Base-by-base conservation (phyloP, 495 filamentous ascomycete species). In the Astrothelium subdiscretum region DNA sequence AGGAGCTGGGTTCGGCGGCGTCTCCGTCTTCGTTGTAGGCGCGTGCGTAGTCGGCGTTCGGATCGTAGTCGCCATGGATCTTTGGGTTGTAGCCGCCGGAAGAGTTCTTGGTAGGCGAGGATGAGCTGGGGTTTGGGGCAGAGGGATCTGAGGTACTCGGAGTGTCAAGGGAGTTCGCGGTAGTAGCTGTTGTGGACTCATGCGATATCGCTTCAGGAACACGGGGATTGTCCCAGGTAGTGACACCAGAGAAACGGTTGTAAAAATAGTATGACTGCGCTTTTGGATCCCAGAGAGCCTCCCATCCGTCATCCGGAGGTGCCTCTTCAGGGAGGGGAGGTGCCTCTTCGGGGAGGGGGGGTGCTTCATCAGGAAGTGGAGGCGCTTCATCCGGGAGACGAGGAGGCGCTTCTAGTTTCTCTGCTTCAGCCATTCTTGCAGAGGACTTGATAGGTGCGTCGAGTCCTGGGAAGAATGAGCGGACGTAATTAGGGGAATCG, bases 1-100 rank as follows among this genome's bases (percentile, higher is more conserved):
- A 69, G 54, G 62, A 67, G 48, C 66, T 59, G 31, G 51, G 13
- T 58, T 62, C 69, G 20, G 80, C 73, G 44, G 80, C 73, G 44
- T 80, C 70, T 57, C 77, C 71, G 69, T 59, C 70, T 32, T 63
- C 52, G 22, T 62, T 57, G 62, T 69, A 65, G 58, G 59, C 66
- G 35, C 88, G 83, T 15, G 94, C 94, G 72, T 98, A 98, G 72
- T 89, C 85, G 4, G 94, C 94, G 35, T 83, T 92, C 20, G 91
- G 91, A 69, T 98, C 92, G 76, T 97, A 98, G 74, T 88, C 86
- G 63, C 94, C 94, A 71, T 98, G 94, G 57, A 98, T 92, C 27
- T 90, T 88, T 2, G 94, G 94, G 69, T 97, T 94, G 77, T 98
- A 98, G 63, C 91, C 90, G 24, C 22, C 24, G 48, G 8, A 68